phyloP scores from a whole-genome alignment of 2,329 filamentous ascomycete genomes.

The Cladosporium sp. region DNA sequence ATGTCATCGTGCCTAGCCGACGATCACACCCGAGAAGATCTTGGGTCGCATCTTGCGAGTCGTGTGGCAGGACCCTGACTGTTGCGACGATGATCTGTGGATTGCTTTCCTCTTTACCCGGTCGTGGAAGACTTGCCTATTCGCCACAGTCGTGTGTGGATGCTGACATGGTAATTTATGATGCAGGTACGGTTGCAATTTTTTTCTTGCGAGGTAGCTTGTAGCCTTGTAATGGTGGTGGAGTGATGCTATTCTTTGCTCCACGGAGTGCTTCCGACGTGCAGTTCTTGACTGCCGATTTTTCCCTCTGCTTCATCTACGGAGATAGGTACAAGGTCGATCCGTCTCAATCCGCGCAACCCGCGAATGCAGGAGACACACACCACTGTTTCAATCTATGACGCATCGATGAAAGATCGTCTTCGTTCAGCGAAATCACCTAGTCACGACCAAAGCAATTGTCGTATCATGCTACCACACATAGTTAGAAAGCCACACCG shows the following conservation, averaged over 20 bases:
- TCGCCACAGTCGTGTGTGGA: background rate
- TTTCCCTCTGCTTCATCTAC: background rate
- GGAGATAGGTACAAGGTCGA: no score
- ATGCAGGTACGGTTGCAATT: background rate
- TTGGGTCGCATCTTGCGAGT: background rate
- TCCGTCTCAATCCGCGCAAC: no score
- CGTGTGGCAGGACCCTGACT: background rate
- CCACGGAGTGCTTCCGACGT: background rate
- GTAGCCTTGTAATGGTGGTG: background rate
- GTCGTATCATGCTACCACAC: background rate
- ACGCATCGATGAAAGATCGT: constrained; percentile 1
- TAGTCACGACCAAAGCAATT: background rate
- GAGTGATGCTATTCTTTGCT: background rate
- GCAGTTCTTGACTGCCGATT: background rate
- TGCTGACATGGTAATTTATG: background rate
- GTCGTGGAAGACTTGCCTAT: background rate
- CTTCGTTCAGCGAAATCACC: background rate
- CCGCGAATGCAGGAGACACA: no score
- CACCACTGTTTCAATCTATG: background rate
- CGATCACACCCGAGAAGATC: background rate
- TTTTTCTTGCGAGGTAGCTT: background rate
- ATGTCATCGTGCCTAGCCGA: background rate
- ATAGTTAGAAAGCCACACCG: background rate
- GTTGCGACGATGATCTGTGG: background rate
- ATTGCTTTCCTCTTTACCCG: background rate